These are phyloP conservation scores for Apiospora kogelbergensis DNA, from an alignment of 2,329 filamentous ascomycete genomes.

Conservation along the genomic window DNA sequence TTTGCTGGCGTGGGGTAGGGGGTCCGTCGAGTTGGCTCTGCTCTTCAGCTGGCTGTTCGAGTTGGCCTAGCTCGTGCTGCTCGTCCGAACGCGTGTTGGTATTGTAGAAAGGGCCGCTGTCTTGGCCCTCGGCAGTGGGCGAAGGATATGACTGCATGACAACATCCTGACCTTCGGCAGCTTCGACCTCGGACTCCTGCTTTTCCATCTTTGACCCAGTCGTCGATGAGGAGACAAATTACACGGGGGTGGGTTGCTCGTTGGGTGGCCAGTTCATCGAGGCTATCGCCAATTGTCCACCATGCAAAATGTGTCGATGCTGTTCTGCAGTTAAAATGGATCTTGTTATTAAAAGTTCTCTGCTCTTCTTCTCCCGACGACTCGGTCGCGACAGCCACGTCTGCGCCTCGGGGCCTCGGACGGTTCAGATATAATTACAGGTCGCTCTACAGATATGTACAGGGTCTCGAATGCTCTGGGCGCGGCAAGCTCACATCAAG, in stretches of 20 bases:
- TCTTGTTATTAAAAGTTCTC: slow-evolving; percentile 6
- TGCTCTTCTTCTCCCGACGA: neutral
- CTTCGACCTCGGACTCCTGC: neutral
- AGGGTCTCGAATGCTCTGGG: neutral
- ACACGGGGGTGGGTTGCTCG: neutral
- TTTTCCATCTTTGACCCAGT: neutral
- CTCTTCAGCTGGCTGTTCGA: slow-evolving; percentile 20
- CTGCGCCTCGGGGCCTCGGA: neutral
- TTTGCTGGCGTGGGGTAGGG: slow-evolving; percentile 41
- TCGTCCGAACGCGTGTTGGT: slow-evolving; percentile 24
- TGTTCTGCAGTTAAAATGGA: slow-evolving; percentile 4
- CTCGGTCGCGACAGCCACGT: neutral
- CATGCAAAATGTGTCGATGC: neutral
- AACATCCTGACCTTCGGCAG: slow-evolving; percentile 6
- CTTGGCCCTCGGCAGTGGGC: slow-evolving; percentile 43
- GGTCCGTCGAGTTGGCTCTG: slow-evolving; percentile 33
- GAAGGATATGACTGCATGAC: slow-evolving; percentile 44
- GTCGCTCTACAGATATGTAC: neutral
- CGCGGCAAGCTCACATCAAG: neutral
- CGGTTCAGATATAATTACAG: neutral
- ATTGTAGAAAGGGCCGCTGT: slow-evolving; percentile 44
- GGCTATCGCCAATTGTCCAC: neutral
- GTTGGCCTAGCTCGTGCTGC: slow-evolving; percentile 22
- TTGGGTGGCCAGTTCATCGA: slow-evolving; percentile 1
- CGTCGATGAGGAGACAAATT: neutral